Conservation (phyloP, 805 yeast genomes). For the Priceomyces haplophilus region DNA sequence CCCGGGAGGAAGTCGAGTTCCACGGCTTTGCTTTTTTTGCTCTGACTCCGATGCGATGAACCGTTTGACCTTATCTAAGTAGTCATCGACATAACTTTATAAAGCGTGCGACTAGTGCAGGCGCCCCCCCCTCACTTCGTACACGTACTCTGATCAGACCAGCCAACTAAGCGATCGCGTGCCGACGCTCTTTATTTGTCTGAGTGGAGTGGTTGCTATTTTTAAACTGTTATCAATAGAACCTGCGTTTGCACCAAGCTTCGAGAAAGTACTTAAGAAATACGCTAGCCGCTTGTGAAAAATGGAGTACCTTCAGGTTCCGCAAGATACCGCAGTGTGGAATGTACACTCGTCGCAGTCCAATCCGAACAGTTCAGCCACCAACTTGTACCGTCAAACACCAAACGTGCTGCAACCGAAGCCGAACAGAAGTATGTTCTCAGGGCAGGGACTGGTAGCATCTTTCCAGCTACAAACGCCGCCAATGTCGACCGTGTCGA, state of each 20-base stretch:
- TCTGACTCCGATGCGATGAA: neutral
- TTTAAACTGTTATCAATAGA: too few species aligned
- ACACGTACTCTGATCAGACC: too few species aligned
- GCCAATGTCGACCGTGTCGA: constrained; percentile 29
- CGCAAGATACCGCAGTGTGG: neutral
- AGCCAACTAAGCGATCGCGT: too few species aligned
- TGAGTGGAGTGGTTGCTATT: too few species aligned
- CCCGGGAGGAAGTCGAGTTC: neutral
- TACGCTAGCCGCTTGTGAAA: too few species aligned
- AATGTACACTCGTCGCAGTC: constrained; percentile 17
- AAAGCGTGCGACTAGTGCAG: too few species aligned
- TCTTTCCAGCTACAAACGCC: constrained; percentile 30
- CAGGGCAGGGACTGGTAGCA: constrained; percentile 8
- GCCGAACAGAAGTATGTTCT: neutral
- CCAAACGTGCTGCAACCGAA: constrained; percentile 3
- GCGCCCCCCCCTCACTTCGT: too few species aligned
- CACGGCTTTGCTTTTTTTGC: neutral
- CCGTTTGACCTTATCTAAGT: too few species aligned
- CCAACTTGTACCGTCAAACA: constrained; percentile 28
- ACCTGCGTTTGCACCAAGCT: too few species aligned
- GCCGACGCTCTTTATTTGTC: too few species aligned
- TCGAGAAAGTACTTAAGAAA: too few species aligned
- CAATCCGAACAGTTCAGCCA: constrained; percentile 36
- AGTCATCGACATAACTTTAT: too few species aligned
- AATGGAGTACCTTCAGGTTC: neutral